Base-by-base conservation (phyloP, 441 rosid genomes). In the Populus tomentosa region DNA sequence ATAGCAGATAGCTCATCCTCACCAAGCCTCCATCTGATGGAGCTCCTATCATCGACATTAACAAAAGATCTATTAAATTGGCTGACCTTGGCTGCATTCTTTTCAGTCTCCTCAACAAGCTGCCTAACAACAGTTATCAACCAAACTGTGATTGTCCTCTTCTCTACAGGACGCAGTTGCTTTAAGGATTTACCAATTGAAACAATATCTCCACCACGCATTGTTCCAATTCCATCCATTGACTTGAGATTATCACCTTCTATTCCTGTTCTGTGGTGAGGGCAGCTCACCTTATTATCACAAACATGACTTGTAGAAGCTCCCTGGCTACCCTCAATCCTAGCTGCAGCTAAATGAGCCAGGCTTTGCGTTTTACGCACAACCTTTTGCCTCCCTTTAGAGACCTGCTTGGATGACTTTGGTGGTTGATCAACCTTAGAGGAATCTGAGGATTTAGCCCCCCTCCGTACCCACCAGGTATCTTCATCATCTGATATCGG, bases 241-340 rank as follows among this genome's bases (percentile, higher is more conserved):
- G 87, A 71, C 82, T 87, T 90, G 35, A 85, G 84, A 46, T 79
- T 78, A 76, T 91, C 99, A 75, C 90, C 84, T 59, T 84, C 84
- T 9, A 11, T 61, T 70, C 78, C 84, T 33, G 76, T 72, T 79
- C 79, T 78, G 30, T 84, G 86, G 73, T 84, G 82, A 84, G 84
- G 84, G 35, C 84, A 81, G 88, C 74, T 84, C 72, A 88, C 88
- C 87, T 88, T 95, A 72, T 75, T 94, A 82, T 94, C 97, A 85
- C 99, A 97, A 59, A 94, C 87, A 81, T 97, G 99, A 84, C 99
- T 97, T 16, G 99, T 90, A 67, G 99, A 95, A 76, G 98, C 98
- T 73, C 99, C 99, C 85, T 92, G 99, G 88, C 99, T 97, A 86
- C 94, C 93, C 84, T 95, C 99, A 80, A 97, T 95, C 84, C 99